Base-by-base conservation (phyloP, 345 rosid genomes). In the Turnera subulata region DNA sequence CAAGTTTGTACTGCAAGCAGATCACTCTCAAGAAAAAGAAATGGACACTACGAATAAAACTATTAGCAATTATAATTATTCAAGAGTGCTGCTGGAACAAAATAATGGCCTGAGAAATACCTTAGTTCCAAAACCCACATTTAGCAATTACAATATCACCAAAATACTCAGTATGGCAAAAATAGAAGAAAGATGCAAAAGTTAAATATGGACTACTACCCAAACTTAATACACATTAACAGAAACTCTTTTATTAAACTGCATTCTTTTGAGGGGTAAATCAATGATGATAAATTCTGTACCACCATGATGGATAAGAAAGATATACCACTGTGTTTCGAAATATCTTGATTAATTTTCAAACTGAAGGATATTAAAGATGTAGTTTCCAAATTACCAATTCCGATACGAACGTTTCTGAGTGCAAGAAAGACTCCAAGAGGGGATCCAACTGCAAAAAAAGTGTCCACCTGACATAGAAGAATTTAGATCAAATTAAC, bases 361-460 rank as follows among this genome's bases (percentile, higher is more conserved):
- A 37, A 37, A 13, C 1, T 37, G 14, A 11, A 2, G 15, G 0
- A 13, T 42, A 13, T 42, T 25, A 12, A 9, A 14, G 6, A 42
- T 22, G 51, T 25, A 22, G 47, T 62, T 55, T 26, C 14, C 20
- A 47, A 17, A 58, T 62, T 89, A 93, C 97, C 95, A 38, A 85
- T 66, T 55, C 99, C 99, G 64, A 93, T 76, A 37, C 95, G 97
- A 62, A 87, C 59, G 71, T 93, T 93, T 22, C 97, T 85, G 59
- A 93, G 96, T 26, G 96, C 82, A 47, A 93, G 97, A 71, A 93
- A 93, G 73, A 89, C 97, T 69, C 99, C 97, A 57, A 93, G 85
- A 63, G 99, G 99, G 17, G 99, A 89, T 66, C 99, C 99, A 73
- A 93, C 99, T 11, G 99, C 99, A 70, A 85, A 93, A 75, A 89